Evolutionary conservation across 805 yeast species (phyloP).

Genomic region (Starmerella roubikii): DNA sequence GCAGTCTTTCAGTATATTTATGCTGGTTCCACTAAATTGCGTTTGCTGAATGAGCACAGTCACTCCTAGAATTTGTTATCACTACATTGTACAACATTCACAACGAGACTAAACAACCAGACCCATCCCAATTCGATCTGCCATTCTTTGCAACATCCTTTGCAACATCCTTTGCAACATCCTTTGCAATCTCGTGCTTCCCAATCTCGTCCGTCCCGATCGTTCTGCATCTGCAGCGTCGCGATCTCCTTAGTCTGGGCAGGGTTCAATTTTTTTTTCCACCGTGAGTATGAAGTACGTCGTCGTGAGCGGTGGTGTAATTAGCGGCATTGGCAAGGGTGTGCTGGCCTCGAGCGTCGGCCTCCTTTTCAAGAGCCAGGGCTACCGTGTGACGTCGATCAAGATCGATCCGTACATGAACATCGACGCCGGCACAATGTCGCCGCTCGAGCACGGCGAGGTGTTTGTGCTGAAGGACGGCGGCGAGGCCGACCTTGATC

Average conservation of each 20-base stretch:
- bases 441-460: conserved; percentile 98
- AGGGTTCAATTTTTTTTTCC: neutral
- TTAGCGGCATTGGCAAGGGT: conserved; percentile 98
- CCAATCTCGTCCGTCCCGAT: neutral
- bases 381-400: conserved; percentile 89
- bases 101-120: no score
- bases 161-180: no score
- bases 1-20: no score
- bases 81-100: no score
- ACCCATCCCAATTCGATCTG: no score
- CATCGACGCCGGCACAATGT: conserved; percentile 99
- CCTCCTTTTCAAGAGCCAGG: conserved; percentile 79
- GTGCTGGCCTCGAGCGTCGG: conserved; percentile 96
- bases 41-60: no score
- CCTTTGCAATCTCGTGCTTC: no score
- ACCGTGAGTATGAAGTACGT: conserved; percentile 77
- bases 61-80: no score
- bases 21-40: no score
- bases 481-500: conserved; percentile 95
- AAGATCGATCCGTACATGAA: conserved; percentile 98
- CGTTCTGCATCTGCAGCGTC: neutral
- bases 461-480: conserved; percentile 97
- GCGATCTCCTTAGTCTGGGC: neutral
- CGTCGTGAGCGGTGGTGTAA: conserved; percentile 98
- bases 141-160: no score